Base-by-base conservation (phyloP, 148 eudicot genomes). In the Rhododendron molle region DNA sequence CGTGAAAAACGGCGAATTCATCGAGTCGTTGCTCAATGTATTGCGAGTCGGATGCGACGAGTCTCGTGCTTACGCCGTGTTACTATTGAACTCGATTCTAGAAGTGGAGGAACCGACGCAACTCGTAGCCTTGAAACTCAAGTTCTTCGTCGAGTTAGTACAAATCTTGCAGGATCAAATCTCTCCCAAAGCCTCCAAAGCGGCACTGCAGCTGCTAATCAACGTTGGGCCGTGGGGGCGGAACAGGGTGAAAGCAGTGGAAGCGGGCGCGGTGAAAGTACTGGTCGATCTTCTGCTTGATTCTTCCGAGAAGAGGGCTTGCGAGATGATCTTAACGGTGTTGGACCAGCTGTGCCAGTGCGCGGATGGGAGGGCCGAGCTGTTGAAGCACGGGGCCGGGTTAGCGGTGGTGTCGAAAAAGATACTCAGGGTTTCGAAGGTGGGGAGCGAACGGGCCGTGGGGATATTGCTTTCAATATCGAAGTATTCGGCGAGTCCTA, bases 371-470 rank as follows among this genome's bases (percentile, higher is more conserved):
- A 83, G 96, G 83, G 89, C 96, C 0, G 94, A 87, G 84, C 49
- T 95, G 65, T 38, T 95, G 83, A 87, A 36, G n/a, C 98, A 95
- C 62, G 90, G 91, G 2, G 95, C 93, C 0, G 98, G 96, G 4
- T 76, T 95, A 23, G 95, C 98, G 0, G 86, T 95, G 7, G 93
- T 95, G 32, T 95, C 98, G 8, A 95, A 93, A 85, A 95, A 89
- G 86, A 89, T 93, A 28, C 89, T 93, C 38, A 91, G 98, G 88
- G 93, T 95, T 69, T 95, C 98, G 3, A 87, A 85, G 23, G 65
- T 81, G 1, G 96, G 89, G 7, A 95, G 89, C 5, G 94, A 95
- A 71, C 87, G 89, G 44, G 98, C 92, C 10, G 91, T 95, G 20
- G 92, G 88, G 86, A 89, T 93, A 3, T 40, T 95, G 83, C 84